phyloP scores from a whole-genome alignment of 768 basidiomycete species.

The Suillus occidentalis region DNA sequence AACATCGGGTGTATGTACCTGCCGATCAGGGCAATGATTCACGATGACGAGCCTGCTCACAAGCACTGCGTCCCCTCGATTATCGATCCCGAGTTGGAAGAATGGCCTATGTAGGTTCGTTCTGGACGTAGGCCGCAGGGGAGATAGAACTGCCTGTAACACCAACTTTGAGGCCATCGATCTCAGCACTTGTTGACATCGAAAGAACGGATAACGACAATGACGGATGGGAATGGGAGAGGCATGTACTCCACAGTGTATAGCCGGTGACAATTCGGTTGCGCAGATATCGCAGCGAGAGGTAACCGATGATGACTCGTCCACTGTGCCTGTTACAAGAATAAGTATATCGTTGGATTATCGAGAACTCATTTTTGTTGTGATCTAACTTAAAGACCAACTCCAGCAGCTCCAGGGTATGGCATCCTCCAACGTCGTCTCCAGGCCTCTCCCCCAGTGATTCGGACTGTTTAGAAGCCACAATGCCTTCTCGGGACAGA shows the following conservation, averaged over 20 bases:
- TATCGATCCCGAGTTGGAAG: background rate
- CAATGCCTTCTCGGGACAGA: no score
- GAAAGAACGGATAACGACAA: background rate
- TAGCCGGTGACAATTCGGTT: background rate
- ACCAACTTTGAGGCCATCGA: background rate
- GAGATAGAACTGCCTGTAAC: background rate
- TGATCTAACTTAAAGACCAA: background rate
- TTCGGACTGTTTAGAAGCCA: no score
- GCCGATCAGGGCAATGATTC: background rate
- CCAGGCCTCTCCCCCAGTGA: background rate
- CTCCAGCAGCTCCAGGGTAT: background rate
- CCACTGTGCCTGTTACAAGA: conserved; percentile 75
- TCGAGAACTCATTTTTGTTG: conserved; percentile 56
- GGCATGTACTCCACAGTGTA: background rate
- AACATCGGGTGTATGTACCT: background rate
- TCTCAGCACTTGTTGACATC: background rate
- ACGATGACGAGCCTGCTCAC: background rate
- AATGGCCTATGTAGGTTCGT: background rate
- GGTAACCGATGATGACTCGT: conserved; percentile 49
- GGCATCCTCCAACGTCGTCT: background rate
- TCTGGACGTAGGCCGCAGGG: background rate
- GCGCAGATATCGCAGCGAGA: background rate
- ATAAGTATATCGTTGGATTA: no score
- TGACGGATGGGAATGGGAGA: background rate
- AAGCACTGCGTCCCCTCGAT: background rate